Conservation (phyloP, 2,329 filamentous ascomycete species). For the Fusarium proliferatum region DNA sequence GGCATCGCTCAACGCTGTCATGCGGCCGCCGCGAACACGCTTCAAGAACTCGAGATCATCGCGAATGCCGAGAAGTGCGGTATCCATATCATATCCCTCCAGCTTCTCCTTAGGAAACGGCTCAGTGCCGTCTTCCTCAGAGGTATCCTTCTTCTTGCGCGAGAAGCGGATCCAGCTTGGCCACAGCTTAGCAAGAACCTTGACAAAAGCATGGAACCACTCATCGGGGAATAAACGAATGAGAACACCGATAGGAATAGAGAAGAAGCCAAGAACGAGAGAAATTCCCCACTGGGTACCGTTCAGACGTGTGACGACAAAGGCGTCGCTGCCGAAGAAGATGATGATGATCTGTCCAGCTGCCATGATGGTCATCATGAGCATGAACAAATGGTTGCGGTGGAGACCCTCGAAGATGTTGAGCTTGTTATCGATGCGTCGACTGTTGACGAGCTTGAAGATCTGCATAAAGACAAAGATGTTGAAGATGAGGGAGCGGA, state of each 20-base stretch:
- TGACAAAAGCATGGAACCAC: constrained; percentile 45
- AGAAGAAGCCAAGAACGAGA: constrained; percentile 78
- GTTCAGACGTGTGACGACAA: constrained; percentile 71
- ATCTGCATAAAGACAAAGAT: constrained; percentile 79
- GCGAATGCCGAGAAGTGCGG: constrained; percentile 29
- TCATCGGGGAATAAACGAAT: constrained; percentile 81
- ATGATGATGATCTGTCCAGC: constrained; percentile 38
- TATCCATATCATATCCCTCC: constrained; percentile 33
- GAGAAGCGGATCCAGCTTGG: constrained; percentile 30
- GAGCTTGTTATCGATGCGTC: constrained; percentile 82
- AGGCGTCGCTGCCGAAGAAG: constrained; percentile 67
- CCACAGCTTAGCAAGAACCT: constrained; percentile 20
- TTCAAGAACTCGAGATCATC: constrained; percentile 37
- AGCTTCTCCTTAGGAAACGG: constrained; percentile 18
- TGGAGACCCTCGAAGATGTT: constrained; percentile 83
- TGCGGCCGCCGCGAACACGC: constrained; percentile 31
- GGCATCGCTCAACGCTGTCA: constrained; percentile 31
- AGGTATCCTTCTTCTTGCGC: constrained; percentile 28
- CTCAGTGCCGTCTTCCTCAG: constrained; percentile 22
- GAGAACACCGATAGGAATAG: constrained; percentile 77
- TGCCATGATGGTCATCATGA: constrained; percentile 49
- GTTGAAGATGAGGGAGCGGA: constrained; percentile 71
- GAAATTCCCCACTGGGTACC: constrained; percentile 84
- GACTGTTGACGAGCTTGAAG: constrained; percentile 75
- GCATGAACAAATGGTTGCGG: constrained; percentile 32